Percentiles rank a stretch among this genome's conserved stretches.
Conservation (phyloP, 768 basidiomycete genomes). For the Sarcomyxa edulis region DNA sequence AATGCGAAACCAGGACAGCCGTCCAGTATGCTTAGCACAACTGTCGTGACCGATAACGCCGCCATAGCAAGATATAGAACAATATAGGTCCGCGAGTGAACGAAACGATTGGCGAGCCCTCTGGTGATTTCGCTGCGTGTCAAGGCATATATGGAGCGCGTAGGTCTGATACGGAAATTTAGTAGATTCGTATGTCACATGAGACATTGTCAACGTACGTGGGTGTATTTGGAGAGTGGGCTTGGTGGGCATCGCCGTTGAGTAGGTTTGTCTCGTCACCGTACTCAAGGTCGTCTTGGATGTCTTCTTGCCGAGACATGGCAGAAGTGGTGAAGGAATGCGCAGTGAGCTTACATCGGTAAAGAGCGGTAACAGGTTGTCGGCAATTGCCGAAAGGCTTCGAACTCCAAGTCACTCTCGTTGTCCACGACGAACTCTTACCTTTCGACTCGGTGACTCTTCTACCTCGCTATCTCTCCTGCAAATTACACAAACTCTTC, state of each 20-base stretch:
- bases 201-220: constrained; percentile 7
- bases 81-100: constrained; percentile 84
- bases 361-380: neutral
- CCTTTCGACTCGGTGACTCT: too few species aligned
- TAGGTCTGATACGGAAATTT: constrained; percentile 39
- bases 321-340: too few species aligned
- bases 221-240: constrained; percentile 2
- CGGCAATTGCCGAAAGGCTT: neutral
- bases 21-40: constrained; percentile 74
- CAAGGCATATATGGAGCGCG: constrained; percentile 81
- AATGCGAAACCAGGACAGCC: constrained; percentile 87
- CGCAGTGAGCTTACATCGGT: constrained; percentile 4
- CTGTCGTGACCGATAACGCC: constrained; percentile 78
- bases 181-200: constrained; percentile 5
- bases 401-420: too few species aligned
- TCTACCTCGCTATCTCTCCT: too few species aligned
- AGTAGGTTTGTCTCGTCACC: constrained; percentile 30
- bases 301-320: constrained; percentile 31
- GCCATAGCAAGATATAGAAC: constrained; percentile 89
- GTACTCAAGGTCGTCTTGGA: constrained; percentile 28
- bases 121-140: constrained; percentile 77
- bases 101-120: constrained; percentile 86
- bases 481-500: too few species aligned
- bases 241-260: constrained; percentile 21
- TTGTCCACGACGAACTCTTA: too few species aligned